Evolutionary conservation across 176 grass and related monocot species (phyloP).

Genomic region (Poa annua): DNA sequence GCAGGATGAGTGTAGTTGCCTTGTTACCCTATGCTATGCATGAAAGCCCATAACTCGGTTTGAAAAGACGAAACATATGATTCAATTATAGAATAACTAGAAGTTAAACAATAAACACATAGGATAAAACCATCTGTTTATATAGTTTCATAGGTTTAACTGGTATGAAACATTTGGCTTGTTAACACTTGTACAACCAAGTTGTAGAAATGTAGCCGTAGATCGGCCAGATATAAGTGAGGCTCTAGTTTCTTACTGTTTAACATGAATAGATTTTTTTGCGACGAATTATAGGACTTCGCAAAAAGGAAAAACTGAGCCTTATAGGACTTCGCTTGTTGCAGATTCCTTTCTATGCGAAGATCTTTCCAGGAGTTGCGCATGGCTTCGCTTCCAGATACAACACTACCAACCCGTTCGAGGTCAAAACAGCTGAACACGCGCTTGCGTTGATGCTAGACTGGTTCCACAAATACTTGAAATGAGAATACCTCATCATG

Average conservation of each 20-base stretch:
- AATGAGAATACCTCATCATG: neutral
- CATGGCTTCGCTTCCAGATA: slow-evolving; percentile 43
- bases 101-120: neutral
- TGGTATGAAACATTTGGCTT: neutral
- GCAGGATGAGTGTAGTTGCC: neutral
- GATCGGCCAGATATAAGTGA: neutral
- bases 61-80: neutral
- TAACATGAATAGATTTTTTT: neutral
- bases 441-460: slow-evolving; percentile 28
- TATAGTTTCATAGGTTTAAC: neutral
- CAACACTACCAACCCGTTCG: slow-evolving; percentile 16
- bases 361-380: neutral
- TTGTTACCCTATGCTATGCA: neutral
- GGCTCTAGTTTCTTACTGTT: neutral
- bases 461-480: slow-evolving; percentile 42
- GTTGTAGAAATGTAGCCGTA: neutral
- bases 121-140: neutral
- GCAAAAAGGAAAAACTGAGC: neutral
- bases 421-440: slow-evolving; percentile 15
- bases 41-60: too few relatives aligned
- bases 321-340: neutral
- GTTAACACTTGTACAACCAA: neutral
- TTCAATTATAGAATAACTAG: neutral
- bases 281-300: too few relatives aligned
- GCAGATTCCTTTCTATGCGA: slow-evolving; percentile 43